Evolutionary conservation across 306 rosid genomes (phyloP).

Genomic region (Astragalus membranaceus): DNA sequence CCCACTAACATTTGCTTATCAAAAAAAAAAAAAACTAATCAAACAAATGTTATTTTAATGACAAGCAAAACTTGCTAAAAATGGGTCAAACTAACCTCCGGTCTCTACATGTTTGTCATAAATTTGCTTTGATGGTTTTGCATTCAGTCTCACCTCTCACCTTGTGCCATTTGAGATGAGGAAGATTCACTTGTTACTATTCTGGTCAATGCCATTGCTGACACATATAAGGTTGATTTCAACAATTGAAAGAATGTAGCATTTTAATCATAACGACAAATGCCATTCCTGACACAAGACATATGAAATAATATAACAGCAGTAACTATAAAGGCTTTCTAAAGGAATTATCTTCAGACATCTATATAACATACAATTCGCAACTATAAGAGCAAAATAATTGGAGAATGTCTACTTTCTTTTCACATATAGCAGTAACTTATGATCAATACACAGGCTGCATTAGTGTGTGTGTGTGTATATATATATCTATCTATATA

Average conservation of each 20-base stretch:
- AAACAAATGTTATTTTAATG: neutral
- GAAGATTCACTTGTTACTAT: conserved; percentile 21
- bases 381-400: neutral
- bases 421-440: neutral
- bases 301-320: conserved; percentile 51
- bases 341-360: neutral
- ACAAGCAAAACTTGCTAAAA: neutral
- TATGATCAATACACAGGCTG: neutral
- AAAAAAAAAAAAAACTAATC: neutral
- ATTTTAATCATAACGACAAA: conserved; percentile 33
- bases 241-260: conserved; percentile 36
- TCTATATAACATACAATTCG: neutral
- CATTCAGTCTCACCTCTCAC: neutral
- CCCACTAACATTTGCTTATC: no score
- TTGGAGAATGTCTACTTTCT: neutral
- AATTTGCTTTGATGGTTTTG: neutral
- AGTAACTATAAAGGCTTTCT: no score
- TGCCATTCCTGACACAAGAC: conserved; percentile 40
- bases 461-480: no score
- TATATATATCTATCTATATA: no score
- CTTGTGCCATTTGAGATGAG: neutral
- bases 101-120: conserved; percentile 11
- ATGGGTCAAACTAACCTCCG: conserved; percentile 30
- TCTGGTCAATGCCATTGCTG: conserved; percentile 29
- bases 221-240: conserved; percentile 37